A percentile compares a stretch with the other conserved stretches of the same genome.
Evolutionary conservation across 164 flowering plant species (phyloP).

Genomic region (Platanus orientalis): DNA sequence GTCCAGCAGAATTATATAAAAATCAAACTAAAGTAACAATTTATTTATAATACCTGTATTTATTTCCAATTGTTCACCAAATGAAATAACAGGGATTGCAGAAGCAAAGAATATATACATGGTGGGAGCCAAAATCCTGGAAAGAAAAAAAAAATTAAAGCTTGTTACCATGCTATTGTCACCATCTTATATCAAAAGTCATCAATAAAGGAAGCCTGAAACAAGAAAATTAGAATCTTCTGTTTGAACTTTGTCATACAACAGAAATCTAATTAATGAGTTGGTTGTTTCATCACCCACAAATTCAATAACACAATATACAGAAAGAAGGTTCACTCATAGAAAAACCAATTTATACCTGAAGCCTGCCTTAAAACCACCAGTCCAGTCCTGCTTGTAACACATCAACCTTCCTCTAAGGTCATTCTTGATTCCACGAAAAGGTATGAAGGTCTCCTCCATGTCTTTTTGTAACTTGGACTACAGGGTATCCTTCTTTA

Average conservation of each 20-base stretch:
- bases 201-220: no score
- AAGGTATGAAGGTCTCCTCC: conserved; percentile 96
- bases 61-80: conserved; percentile 93
- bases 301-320: conserved; percentile 5
- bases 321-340: conserved; percentile 1
- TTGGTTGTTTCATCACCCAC: not conserved
- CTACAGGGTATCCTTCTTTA: conserved; percentile 6
- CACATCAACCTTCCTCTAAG: conserved; percentile 73
- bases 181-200: not conserved
- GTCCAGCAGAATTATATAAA: not conserved
- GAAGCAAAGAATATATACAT: conserved; percentile 95
- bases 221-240: not conserved
- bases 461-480: conserved; percentile 23
- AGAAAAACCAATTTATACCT: conserved; percentile 41
- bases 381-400: conserved; percentile 96
- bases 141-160: conserved; percentile 2
- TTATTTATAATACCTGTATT: conserved; percentile 50
- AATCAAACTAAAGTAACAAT: not conserved
- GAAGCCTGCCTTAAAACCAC: conserved; percentile 88
- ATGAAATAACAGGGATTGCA: conserved; percentile 94
- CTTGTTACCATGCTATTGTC: conserved; percentile 2
- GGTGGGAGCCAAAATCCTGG: conserved; percentile 96
- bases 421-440: conserved; percentile 94
- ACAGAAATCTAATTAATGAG: no score
- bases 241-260: not conserved